phyloP scores from a whole-genome alignment of 768 basidiomycete genomes.

The Amanita muscaria region DNA sequence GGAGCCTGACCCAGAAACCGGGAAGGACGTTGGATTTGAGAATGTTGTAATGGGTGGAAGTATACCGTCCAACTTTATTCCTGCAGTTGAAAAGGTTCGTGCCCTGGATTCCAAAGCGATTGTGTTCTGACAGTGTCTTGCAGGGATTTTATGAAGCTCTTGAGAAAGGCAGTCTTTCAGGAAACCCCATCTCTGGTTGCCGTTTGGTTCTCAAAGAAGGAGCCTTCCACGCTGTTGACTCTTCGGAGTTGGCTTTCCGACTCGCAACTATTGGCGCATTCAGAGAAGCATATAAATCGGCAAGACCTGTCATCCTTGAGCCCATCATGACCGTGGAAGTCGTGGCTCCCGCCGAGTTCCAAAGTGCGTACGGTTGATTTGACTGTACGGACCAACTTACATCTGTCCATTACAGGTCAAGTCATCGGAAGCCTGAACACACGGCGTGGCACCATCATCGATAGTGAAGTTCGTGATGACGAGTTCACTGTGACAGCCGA shows the following conservation, averaged over 20 bases:
- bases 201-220: constrained; percentile 89
- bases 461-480: constrained; percentile 94
- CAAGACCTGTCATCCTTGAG: constrained; percentile 79
- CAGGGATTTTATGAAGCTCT: constrained; percentile 94
- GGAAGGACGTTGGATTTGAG: constrained; percentile 79
- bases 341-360: constrained; percentile 93
- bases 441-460: constrained; percentile 87
- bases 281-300: constrained; percentile 76
- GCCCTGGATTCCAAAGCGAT: not conserved
- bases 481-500: constrained; percentile 91
- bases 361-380: constrained; percentile 40
- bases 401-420: constrained; percentile 34
- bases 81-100: constrained; percentile 84
- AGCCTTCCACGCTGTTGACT: constrained; percentile 89
- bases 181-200: constrained; percentile 79
- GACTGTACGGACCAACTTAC: not conserved
- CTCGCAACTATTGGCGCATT: constrained; percentile 88
- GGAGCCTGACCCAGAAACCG: constrained; percentile 60
- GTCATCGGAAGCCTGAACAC: constrained; percentile 94
- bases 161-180: constrained; percentile 83
- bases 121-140: not conserved
- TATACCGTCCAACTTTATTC: constrained; percentile 87
- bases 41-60: constrained; percentile 87
- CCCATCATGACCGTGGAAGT: constrained; percentile 99
- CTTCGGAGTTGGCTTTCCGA: constrained; percentile 92